Conservation (phyloP, 2,329 filamentous ascomycete species). For the Talaromyces sp. region DNA sequence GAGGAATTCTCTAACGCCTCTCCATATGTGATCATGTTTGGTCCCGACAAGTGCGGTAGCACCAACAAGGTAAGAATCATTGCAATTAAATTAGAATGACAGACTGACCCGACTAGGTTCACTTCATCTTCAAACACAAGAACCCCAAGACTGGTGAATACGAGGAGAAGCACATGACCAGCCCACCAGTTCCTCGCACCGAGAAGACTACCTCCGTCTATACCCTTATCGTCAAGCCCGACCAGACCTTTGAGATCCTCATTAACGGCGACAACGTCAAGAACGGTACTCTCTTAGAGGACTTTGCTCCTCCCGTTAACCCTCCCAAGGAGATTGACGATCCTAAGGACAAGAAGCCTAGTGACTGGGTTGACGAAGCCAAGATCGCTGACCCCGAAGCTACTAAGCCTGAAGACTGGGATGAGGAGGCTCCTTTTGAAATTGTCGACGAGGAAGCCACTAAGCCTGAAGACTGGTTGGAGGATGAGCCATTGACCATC, state of each 20-base stretch:
- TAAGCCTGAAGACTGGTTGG: slow-evolving; percentile 94
- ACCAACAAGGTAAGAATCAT: slow-evolving; percentile 82
- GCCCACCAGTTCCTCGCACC: slow-evolving; percentile 79
- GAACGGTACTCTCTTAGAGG: slow-evolving; percentile 86
- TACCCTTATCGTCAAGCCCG: slow-evolving; percentile 91
- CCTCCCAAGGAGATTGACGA: slow-evolving; percentile 93
- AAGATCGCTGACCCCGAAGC: slow-evolving; percentile 90
- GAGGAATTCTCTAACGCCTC: slow-evolving; percentile 98
- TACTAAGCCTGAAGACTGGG: slow-evolving; percentile 96
- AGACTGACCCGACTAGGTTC: slow-evolving; percentile 48
- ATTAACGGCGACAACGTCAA: slow-evolving; percentile 87
- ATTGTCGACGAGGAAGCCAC: slow-evolving; percentile 89
- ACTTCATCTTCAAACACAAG: slow-evolving; percentile 99
- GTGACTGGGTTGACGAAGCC: slow-evolving; percentile 91
- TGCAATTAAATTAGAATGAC: not conserved
- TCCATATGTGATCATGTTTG: slow-evolving; percentile 99
- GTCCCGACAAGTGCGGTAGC: slow-evolving; percentile 96
- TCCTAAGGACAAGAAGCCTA: slow-evolving; percentile 86
- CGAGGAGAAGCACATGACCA: slow-evolving; percentile 96
- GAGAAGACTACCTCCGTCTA: slow-evolving; percentile 92
- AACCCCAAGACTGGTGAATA: slow-evolving; percentile 99
- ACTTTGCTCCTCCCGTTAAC: slow-evolving; percentile 92
- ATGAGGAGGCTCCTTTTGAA: slow-evolving; percentile 96
- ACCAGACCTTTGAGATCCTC: slow-evolving; percentile 91
- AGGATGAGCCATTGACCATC: slow-evolving; percentile 75